Percentiles rank a stretch among this genome's conserved stretches.
These are phyloP conservation scores for Marsdenia floribunda DNA, from an alignment of 257 asterid species.

Conservation along the genomic window DNA sequence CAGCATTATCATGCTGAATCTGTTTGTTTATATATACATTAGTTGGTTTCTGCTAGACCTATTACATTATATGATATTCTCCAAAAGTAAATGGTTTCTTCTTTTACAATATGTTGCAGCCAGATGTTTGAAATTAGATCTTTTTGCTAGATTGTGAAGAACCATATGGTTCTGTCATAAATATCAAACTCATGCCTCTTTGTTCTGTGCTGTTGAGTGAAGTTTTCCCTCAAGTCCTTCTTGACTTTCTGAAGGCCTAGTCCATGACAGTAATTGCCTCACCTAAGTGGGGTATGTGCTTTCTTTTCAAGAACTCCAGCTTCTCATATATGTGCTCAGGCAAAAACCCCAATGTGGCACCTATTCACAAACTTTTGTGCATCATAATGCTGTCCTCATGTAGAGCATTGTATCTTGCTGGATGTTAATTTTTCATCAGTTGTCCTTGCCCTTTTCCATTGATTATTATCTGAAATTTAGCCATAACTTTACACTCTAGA, in stretches of 20 bases:
- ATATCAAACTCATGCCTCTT: not conserved
- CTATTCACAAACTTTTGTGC: not conserved
- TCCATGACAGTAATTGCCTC: not conserved
- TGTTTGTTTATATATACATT: not conserved
- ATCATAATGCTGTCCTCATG: not conserved
- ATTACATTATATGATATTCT: not conserved
- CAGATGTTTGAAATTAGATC: not conserved
- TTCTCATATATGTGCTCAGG: not conserved
- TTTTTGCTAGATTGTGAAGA: not conserved
- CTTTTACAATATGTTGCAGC: not conserved
- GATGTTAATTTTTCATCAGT: slow-evolving; percentile 5
- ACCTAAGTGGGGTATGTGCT: not conserved
- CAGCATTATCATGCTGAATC: not conserved
- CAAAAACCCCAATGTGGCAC: not conserved
- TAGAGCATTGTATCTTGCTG: not conserved
- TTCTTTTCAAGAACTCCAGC: not conserved
- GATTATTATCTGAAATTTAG: too few relatives aligned
- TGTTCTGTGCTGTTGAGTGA: not conserved
- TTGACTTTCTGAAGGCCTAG: not conserved
- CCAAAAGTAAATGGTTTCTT: not conserved
- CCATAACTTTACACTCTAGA: not conserved
- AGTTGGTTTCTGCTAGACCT: not conserved
- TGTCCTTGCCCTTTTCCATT: not conserved
- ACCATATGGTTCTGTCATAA: not conserved
- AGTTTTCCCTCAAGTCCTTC: not conserved